A percentile compares a stretch with the other conserved stretches of the same genome.
These are phyloP conservation scores for Hysterangium stoloniferum DNA, from an alignment of 768 basidiomycete species.

Conservation along the genomic window DNA sequence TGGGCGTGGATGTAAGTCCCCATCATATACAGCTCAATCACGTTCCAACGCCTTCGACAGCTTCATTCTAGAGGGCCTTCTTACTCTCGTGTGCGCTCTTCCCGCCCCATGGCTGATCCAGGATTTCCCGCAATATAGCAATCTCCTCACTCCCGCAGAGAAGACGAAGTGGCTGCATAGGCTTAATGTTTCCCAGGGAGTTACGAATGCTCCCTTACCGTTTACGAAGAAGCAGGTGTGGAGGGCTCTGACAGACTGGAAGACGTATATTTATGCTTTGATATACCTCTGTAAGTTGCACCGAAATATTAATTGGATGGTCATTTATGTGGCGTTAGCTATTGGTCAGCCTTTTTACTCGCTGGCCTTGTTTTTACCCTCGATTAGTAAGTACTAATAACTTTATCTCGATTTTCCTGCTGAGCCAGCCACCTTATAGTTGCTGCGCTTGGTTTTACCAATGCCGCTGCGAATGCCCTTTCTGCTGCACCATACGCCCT, in stretches of 20 bases:
- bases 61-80: constrained; percentile 22
- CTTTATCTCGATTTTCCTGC: background rate
- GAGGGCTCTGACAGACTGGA: constrained; percentile 20
- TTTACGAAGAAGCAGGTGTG: constrained; percentile 25
- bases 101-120: constrained; percentile 24
- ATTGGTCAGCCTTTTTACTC: constrained; percentile 32
- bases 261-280: constrained; percentile 17
- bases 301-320: constrained; percentile 13
- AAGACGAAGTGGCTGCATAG: constrained; percentile 25
- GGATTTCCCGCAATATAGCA: constrained; percentile 34
- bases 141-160: constrained; percentile 30
- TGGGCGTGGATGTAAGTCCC: constrained; percentile 20
- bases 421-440: background rate
- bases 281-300: constrained; percentile 11
- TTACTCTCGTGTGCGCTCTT: constrained; percentile 26
- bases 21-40: background rate
- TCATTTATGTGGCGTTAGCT: constrained; percentile 29
- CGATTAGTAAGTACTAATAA: constrained; percentile 24
- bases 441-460: constrained; percentile 24
- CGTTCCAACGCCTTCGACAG: background rate
- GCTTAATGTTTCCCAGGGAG: constrained; percentile 27
- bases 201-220: constrained; percentile 23
- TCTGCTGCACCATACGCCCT: constrained; percentile 28
- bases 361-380: constrained; percentile 30
- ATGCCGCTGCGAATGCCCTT: constrained; percentile 15